Conservation (phyloP, 495 filamentous ascomycete genomes). For the Penicillium atrosanguineum region DNA sequence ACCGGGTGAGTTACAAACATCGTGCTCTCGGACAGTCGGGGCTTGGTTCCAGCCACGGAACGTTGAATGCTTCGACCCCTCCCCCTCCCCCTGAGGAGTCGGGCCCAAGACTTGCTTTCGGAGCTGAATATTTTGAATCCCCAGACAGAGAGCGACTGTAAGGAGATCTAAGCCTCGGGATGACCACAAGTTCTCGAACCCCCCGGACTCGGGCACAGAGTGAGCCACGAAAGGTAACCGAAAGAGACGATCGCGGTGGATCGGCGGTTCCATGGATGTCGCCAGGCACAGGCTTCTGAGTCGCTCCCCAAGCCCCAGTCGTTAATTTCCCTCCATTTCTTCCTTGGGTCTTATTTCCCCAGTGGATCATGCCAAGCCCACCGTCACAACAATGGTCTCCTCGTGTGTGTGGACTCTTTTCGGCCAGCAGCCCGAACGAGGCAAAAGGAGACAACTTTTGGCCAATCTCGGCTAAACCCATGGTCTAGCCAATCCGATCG, state of each 20-base stretch:
- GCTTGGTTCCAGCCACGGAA: neutral
- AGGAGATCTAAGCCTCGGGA: slow-evolving; percentile 1
- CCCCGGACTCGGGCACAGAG: slow-evolving; percentile 4
- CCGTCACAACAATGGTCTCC: neutral
- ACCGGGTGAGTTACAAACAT: neutral
- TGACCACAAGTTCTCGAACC: slow-evolving; percentile 13
- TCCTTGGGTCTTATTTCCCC: too few relatives aligned
- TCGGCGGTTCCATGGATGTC: slow-evolving; percentile 13
- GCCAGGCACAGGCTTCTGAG: slow-evolving; percentile 18
- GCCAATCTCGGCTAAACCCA: slow-evolving; percentile 15
- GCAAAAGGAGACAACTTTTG: slow-evolving; percentile 7
- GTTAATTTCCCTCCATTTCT: neutral
- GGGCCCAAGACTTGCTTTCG: neutral
- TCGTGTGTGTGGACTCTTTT: neutral
- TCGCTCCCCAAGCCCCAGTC: neutral
- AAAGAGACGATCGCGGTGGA: slow-evolving; percentile 10
- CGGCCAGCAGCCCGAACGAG: slow-evolving; percentile 11
- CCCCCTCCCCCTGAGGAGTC: neutral
- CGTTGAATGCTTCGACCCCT: neutral
- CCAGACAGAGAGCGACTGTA: neutral
- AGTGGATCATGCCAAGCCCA: neutral
- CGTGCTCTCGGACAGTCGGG: neutral
- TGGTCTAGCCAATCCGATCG: slow-evolving; percentile 14
- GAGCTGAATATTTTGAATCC: neutral
- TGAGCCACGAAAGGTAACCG: slow-evolving; percentile 9